A percentile compares a stretch with the other conserved stretches of the same genome.
Evolutionary conservation across 257 asterid genomes (phyloP).

Genomic region (Solanum corneliomulleri): DNA sequence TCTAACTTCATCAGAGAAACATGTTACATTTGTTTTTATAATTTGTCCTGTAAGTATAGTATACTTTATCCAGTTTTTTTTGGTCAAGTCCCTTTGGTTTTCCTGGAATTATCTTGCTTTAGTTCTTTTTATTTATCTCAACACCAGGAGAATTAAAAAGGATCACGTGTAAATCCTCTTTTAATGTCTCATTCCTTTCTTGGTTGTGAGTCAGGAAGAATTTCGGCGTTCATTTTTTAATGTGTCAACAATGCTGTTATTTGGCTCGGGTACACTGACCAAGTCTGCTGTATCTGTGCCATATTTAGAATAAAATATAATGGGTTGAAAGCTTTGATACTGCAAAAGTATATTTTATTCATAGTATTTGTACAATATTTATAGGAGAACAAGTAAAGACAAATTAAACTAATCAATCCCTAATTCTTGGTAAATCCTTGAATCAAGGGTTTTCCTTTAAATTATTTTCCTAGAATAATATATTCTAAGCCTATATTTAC

Average conservation of each 20-base stretch:
- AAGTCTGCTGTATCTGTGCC: background rate
- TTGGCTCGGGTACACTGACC: background rate
- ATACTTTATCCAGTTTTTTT: background rate
- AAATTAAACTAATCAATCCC: no score
- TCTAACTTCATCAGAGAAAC: background rate
- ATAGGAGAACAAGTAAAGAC: no score
- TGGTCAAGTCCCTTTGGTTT: background rate
- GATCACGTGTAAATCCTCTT: background rate
- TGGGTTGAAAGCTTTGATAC: background rate
- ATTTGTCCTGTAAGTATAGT: background rate
- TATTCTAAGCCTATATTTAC: no score
- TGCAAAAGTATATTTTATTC: no score
- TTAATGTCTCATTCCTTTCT: background rate
- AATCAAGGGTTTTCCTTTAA: no score
- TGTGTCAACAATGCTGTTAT: background rate
- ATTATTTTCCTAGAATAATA: no score
- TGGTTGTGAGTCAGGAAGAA: background rate
- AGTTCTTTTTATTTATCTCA: background rate
- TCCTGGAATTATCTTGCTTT: background rate
- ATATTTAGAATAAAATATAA: background rate
- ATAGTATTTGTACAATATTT: no score
- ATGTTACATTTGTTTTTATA: background rate
- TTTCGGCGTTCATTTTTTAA: background rate
- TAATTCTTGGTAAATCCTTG: no score
- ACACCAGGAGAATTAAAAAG: background rate